A percentile compares a stretch with the other conserved stretches of the same genome.
Conservation (phyloP, 78 protist genomes). For the Neovahlkampfia damariscottae region DNA sequence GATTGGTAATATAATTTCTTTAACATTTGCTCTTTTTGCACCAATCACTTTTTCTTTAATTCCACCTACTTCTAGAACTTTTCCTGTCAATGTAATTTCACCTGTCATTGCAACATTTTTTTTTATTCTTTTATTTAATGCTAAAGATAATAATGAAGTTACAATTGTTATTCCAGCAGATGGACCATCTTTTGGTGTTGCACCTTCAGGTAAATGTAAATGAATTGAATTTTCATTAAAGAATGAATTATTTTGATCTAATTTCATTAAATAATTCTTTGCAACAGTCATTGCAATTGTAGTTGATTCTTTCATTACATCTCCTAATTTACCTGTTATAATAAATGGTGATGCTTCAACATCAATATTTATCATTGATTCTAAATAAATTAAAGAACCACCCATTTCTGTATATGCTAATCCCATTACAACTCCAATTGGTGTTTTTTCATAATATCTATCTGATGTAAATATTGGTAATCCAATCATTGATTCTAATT, state of each 20-base stretch:
- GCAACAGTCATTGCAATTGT: slow-evolving; percentile 55
- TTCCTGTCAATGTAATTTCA: slow-evolving; percentile 57
- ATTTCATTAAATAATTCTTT: background rate
- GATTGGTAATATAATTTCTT: slow-evolving; percentile 54
- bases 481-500: slow-evolving; percentile 62
- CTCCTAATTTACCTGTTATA: slow-evolving; percentile 55
- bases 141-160: slow-evolving; percentile 63
- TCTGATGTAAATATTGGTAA: slow-evolving; percentile 33
- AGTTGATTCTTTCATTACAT: slow-evolving; percentile 79
- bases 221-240: slow-evolving; percentile 34
- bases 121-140: slow-evolving; percentile 31
- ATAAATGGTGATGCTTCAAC: slow-evolving; percentile 3
- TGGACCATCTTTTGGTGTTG: slow-evolving; percentile 82
- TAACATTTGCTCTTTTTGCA: slow-evolving; percentile 61
- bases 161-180: slow-evolving; percentile 77
- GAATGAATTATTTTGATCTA: background rate
- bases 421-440: slow-evolving; percentile 77
- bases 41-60: slow-evolving; percentile 78
- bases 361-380: slow-evolving; percentile 20
- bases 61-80: slow-evolving; percentile 77
- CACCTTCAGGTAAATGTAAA: slow-evolving; percentile 84
- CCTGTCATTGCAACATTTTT: slow-evolving; percentile 80
- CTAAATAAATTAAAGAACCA: slow-evolving; percentile 45
- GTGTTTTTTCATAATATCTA: slow-evolving; percentile 39
- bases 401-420: slow-evolving; percentile 73